Evolutionary conservation across 192 early-diverging fungal species (phyloP).

Genomic region (Coemansia furcata): DNA sequence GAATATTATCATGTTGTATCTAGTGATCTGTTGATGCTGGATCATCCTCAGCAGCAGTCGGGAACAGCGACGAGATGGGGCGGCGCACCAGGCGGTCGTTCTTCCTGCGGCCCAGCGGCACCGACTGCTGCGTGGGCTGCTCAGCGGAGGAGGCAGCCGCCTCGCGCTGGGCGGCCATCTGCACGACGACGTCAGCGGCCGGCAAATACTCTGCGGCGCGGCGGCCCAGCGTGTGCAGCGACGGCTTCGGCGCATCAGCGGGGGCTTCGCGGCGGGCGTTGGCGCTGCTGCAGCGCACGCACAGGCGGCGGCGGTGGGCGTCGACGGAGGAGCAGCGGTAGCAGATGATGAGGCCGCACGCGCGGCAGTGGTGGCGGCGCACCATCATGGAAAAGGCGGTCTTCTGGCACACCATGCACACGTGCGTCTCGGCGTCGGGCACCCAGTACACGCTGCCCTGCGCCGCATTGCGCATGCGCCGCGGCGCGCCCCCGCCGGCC

Average conservation of each 20-base stretch:
- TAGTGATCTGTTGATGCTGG: background rate
- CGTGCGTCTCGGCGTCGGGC: conserved; percentile 42
- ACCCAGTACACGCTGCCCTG: conserved; percentile 49
- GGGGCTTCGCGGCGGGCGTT: too few relatives aligned
- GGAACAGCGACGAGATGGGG: conserved; percentile 39
- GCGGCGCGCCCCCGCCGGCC: background rate
- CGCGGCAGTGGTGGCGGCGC: conserved; percentile 52
- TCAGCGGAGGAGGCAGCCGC: background rate
- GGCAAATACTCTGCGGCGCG: conserved; percentile 38
- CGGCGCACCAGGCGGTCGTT: conserved; percentile 23
- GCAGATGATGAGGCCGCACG: conserved; percentile 52
- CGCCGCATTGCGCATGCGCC: conserved; percentile 11
- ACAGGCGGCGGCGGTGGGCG: conserved; percentile 20
- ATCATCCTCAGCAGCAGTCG: background rate
- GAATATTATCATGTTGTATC: background rate
- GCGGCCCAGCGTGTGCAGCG: conserved; percentile 34
- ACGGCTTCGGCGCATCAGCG: conserved; percentile 13
- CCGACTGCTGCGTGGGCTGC: background rate
- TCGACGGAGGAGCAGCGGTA: conserved; percentile 47
- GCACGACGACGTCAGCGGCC: conserved; percentile 24
- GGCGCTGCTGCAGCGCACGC: conserved; percentile 22
- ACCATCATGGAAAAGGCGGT: conserved; percentile 56
- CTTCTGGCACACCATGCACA: conserved; percentile 53
- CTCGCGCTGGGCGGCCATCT: conserved; percentile 24
- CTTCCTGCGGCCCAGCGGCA: conserved; percentile 10